Evolutionary conservation across 148 eudicot genomes (phyloP).

Genomic region (Chenopodium formosanum): DNA sequence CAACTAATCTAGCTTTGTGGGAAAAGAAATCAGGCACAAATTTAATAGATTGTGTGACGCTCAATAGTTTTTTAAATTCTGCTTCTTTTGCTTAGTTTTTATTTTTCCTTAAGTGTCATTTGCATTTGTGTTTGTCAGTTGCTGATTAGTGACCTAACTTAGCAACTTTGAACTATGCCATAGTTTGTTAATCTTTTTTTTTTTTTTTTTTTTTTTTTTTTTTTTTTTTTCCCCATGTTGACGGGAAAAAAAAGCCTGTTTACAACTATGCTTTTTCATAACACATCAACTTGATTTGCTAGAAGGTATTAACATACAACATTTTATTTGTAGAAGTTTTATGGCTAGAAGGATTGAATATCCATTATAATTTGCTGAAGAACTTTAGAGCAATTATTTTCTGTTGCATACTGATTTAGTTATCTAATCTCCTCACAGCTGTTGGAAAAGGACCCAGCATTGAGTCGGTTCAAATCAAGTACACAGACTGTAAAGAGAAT

Average conservation of each 20-base stretch:
- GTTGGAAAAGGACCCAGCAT: slow-evolving; percentile 71
- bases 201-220: too few relatives aligned
- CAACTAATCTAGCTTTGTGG: not conserved
- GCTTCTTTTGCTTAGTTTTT: not conserved
- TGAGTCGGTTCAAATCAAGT: slow-evolving; percentile 77
- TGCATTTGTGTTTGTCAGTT: not conserved
- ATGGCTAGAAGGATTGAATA: slow-evolving; percentile 4
- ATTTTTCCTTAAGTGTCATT: not conserved
- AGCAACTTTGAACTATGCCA: not conserved
- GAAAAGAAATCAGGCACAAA: not conserved
- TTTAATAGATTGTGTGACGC: not conserved
- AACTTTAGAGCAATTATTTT: not conserved
- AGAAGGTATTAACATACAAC: not conserved
- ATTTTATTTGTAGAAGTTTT: slow-evolving; percentile 13
- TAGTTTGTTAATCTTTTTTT: not conserved
- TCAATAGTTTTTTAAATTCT: not conserved
- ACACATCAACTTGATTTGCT: not conserved
- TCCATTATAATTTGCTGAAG: not conserved
- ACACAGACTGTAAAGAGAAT: slow-evolving; percentile 56
- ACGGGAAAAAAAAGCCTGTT: not conserved
- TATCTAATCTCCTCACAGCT: slow-evolving; percentile 51
- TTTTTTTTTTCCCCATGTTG: not conserved
- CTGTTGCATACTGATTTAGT: slow-evolving; percentile 18
- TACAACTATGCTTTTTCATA: not conserved
- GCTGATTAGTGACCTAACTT: not conserved